Percentiles rank a stretch among this genome's conserved stretches.
Evolutionary conservation across 805 yeast genomes (phyloP).

Genomic region (Grigorovia jiainica): DNA sequence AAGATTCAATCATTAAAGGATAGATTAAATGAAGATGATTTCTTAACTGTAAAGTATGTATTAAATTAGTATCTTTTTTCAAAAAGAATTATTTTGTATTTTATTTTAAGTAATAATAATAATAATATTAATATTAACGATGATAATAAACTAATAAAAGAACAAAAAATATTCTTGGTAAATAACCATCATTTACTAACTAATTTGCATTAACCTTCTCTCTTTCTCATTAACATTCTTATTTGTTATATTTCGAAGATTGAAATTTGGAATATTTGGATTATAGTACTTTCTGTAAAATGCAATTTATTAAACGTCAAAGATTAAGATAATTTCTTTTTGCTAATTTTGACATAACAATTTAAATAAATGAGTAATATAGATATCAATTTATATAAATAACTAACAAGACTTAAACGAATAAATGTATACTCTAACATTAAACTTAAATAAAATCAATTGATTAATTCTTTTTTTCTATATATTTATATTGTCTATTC

Average conservation of each 20-base stretch:
- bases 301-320: slow-evolving; percentile 26
- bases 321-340: slow-evolving; percentile 3
- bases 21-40: slow-evolving; percentile 46
- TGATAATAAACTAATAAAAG: background rate
- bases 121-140: no score
- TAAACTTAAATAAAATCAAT: no score
- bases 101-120: no score
- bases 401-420: background rate
- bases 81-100: no score
- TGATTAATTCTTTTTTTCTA: no score
- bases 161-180: background rate
- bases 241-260: background rate
- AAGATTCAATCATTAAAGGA: slow-evolving; percentile 37
- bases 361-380: no score
- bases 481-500: slow-evolving; percentile 2
- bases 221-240: slow-evolving; percentile 5
- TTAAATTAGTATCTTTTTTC: slow-evolving; percentile 7
- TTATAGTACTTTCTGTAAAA: slow-evolving; percentile 30
- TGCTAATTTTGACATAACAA: no score
- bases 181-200: background rate
- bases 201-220: background rate
- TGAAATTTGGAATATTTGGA: background rate
- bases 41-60: slow-evolving; percentile 40
- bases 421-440: no score
- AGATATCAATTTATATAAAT: background rate